Evolutionary conservation across 306 rosid genomes (phyloP), one percentile per base, ranked within the genome.

Genomic region (Cyclanthera cordifolia): DNA sequence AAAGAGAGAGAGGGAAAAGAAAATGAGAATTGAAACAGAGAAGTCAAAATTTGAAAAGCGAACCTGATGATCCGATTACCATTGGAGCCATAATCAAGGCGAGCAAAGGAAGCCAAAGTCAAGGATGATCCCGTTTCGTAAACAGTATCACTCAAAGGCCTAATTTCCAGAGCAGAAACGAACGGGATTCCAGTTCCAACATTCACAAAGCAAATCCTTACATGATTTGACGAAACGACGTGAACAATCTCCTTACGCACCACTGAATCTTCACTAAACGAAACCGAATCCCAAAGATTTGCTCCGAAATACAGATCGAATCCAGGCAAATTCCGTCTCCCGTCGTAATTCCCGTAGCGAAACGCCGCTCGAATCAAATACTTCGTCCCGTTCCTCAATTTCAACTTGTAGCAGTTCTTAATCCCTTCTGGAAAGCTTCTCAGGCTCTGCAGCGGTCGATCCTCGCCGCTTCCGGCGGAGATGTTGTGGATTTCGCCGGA

Each of bases 391-490:
- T 14, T 45, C 0, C 70, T 70, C 15, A 83, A 76, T 24, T 64
- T 76, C 12, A 87, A 58, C 20, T 23, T 82, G 83, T 87, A 87
- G 53, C 93, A 87, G 59, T 87, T 84, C 53, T 87, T 77, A 9
- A 10, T 50, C n/a, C 93, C 93, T 32, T 48, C 52, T 1, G 93
- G 93, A 61, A 87, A 87, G 70, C 84, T 87, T 28, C 89, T 82
- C 41, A 86, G 30, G 53, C 52, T 25, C 30, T 46, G 13, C 9
- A 78, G 23, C 28, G 81, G 80, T 1, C 32, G 77, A 65, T 43
- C 71, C 34, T 1, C 1, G 17, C 23, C 20, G 5, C 6, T 9
- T 28, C 16, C 60, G 2, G 76, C 1, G 0, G 54, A 21, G 25
- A 84, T n/a, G 55, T 14, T 73, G 37, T n/a, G 23, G 12, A 55